phyloP scores from a whole-genome alignment of 2,329 filamentous ascomycete genomes.

The Huntiella decipiens region DNA sequence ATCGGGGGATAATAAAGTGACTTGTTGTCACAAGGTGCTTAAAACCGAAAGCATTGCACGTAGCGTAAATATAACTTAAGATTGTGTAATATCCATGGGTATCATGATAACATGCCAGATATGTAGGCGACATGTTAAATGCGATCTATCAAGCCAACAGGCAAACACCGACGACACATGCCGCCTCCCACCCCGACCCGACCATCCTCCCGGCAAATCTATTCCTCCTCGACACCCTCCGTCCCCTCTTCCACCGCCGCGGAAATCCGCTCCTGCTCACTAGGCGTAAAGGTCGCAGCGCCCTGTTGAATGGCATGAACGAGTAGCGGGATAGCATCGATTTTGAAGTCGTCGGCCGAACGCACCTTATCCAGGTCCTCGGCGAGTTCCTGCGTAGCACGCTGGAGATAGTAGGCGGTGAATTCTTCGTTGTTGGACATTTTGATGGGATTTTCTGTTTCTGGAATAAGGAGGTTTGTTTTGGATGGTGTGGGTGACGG shows the following conservation, averaged over 20 bases:
- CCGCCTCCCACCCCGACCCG: background rate
- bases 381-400: conserved; percentile 48
- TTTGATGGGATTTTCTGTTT: background rate
- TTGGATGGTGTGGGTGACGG: background rate
- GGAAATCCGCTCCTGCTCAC: conserved; percentile 19
- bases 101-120: no score
- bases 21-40: no score
- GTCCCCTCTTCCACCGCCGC: conserved; percentile 1
- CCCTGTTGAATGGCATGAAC: conserved; percentile 52
- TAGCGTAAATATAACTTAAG: no score
- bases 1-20: no score
- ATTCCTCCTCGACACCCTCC: background rate
- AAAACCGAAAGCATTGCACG: no score
- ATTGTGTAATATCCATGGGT: no score
- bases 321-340: conserved; percentile 43
- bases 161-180: background rate
- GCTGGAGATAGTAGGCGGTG: conserved; percentile 48
- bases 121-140: no score
- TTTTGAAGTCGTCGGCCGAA: conserved; percentile 49
- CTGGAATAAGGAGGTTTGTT: background rate
- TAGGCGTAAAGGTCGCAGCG: conserved; percentile 37
- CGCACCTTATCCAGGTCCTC: conserved; percentile 57
- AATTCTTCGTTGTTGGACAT: conserved; percentile 24
- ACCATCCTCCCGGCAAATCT: background rate
- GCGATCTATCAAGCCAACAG: no score